These are phyloP conservation scores for Phoma sp. DNA, from an alignment of 2,329 filamentous ascomycete species.

Conservation along the genomic window DNA sequence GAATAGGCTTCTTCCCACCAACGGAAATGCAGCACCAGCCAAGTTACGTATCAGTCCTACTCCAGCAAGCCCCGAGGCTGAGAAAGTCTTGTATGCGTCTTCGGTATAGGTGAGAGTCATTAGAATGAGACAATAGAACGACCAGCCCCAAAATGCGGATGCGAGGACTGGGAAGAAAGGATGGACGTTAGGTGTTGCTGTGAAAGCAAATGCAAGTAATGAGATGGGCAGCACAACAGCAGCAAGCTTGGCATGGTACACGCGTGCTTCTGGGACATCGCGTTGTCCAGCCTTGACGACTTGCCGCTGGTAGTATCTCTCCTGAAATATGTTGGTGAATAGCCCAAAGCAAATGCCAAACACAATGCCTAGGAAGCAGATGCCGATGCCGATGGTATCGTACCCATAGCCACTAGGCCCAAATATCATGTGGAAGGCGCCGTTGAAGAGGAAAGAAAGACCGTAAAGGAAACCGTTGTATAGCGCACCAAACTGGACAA, in stretches of 20 bases:
- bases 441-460: slow-evolving; percentile 58
- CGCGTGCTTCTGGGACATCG: slow-evolving; percentile 53
- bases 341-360: slow-evolving; percentile 53
- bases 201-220: slow-evolving; percentile 48
- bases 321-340: slow-evolving; percentile 54
- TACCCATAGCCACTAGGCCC: slow-evolving; percentile 53
- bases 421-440: slow-evolving; percentile 58
- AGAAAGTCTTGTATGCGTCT: slow-evolving; percentile 56
- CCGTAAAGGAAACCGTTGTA: slow-evolving; percentile 60
- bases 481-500: slow-evolving; percentile 56
- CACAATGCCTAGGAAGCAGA: slow-evolving; percentile 51
- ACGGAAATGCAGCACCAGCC: slow-evolving; percentile 44
- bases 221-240: slow-evolving; percentile 47
- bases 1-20: slow-evolving; percentile 41
- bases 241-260: slow-evolving; percentile 51
- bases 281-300: slow-evolving; percentile 41
- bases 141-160: slow-evolving; percentile 58
- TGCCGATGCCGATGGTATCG: slow-evolving; percentile 48
- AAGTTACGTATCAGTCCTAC: slow-evolving; percentile 50
- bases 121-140: slow-evolving; percentile 59
- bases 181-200: slow-evolving; percentile 32
- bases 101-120: slow-evolving; percentile 59
- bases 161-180: slow-evolving; percentile 57
- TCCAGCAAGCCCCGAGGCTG: slow-evolving; percentile 51
- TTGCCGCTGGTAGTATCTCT: slow-evolving; percentile 50